Conservation (phyloP, 495 filamentous ascomycete species). For the Penicillium desertorum region DNA sequence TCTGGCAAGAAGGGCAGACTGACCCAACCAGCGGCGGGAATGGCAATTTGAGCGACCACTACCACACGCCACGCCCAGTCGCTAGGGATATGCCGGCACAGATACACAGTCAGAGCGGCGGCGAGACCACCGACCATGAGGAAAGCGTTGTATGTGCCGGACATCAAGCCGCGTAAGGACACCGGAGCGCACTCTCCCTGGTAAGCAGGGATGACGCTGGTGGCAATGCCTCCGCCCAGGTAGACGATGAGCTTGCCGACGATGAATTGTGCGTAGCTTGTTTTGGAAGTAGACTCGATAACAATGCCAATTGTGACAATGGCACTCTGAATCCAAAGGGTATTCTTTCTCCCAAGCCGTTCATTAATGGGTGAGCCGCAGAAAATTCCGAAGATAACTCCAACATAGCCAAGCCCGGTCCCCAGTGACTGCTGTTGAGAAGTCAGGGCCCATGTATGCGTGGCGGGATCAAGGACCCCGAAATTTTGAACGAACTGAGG, state of each 20-base stretch:
- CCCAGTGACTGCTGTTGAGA: constrained; percentile 3
- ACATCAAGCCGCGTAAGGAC: constrained; percentile 6
- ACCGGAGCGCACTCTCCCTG: constrained; percentile 5
- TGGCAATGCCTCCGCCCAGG: constrained; percentile 7
- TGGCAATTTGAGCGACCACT: constrained; percentile 24
- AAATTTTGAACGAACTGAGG: neutral
- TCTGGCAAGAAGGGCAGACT: constrained; percentile 60
- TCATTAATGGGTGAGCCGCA: constrained; percentile 1
- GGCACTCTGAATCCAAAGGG: neutral
- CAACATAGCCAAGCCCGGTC: constrained; percentile 8
- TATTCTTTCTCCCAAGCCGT: constrained; percentile 8
- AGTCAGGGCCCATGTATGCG: neutral
- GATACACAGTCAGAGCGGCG: constrained; percentile 7
- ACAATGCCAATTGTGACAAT: constrained; percentile 5
- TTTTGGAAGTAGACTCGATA: constrained; percentile 1
- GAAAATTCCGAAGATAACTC: constrained; percentile 7
- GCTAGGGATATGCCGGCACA: constrained; percentile 4
- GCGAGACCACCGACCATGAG: constrained; percentile 9
- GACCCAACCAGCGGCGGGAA: constrained; percentile 50
- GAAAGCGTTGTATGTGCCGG: constrained; percentile 8
- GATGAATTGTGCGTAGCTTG: constrained; percentile 4
- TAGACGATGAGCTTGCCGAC: constrained; percentile 8
- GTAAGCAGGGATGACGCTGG: constrained; percentile 11
- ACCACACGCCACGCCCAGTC: constrained; percentile 10
- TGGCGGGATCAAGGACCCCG: neutral